These are phyloP conservation scores for Berkeleyomyces basicola DNA, from an alignment of 2,329 filamentous ascomycete genomes.

Conservation along the genomic window DNA sequence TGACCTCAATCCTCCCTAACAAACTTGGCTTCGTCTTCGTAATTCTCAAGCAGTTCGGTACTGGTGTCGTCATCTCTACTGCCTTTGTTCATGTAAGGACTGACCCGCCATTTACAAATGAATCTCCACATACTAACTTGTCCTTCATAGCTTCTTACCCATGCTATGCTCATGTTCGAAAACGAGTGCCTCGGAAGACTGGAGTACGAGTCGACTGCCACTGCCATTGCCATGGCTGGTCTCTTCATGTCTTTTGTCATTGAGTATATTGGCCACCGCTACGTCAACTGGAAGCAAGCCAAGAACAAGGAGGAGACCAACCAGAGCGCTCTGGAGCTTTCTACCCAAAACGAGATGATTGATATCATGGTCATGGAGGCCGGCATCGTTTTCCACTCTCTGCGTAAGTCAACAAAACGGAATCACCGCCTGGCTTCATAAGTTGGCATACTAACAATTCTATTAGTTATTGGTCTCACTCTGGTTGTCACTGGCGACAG, in stretches of 20 bases:
- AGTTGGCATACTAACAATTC: neutral
- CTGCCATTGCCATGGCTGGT: constrained; percentile 58
- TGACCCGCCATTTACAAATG: neutral
- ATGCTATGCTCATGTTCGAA: constrained; percentile 54
- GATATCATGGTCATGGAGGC: constrained; percentile 54
- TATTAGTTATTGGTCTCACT: constrained; percentile 43
- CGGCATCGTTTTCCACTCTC: constrained; percentile 60
- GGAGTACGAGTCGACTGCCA: constrained; percentile 50
- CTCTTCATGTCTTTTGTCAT: constrained; percentile 56
- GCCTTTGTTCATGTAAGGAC: constrained; percentile 47
- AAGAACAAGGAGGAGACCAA: constrained; percentile 19
- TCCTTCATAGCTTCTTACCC: constrained; percentile 48
- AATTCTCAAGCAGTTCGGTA: constrained; percentile 56
- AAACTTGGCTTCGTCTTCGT: constrained; percentile 36
- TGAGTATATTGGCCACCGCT: constrained; percentile 48
- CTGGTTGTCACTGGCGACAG: constrained; percentile 42
- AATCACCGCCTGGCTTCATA: neutral
- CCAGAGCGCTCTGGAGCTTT: constrained; percentile 17
- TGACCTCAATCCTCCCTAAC: constrained; percentile 38
- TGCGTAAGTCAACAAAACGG: constrained; percentile 30
- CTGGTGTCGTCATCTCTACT: constrained; percentile 55
- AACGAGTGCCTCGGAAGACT: constrained; percentile 52
- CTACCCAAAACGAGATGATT: constrained; percentile 31
- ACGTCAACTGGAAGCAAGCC: constrained; percentile 26
- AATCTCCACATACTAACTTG: neutral